phyloP scores from a whole-genome alignment of 1,284 basidiomycete genomes.

The Volvariella volvacea region DNA sequence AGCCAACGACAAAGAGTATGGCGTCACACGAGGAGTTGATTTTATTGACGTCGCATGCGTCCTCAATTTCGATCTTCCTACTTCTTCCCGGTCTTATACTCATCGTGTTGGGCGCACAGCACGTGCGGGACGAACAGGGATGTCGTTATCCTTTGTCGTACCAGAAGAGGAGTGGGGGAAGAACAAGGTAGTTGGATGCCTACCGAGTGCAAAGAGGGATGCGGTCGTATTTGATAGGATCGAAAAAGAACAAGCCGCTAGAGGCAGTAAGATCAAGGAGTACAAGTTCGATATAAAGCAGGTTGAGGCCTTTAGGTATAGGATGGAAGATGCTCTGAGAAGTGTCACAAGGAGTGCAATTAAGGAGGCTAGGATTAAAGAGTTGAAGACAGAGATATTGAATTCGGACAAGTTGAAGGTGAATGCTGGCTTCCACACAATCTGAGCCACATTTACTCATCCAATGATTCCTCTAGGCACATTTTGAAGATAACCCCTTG shows the following conservation, averaged over 20 bases:
- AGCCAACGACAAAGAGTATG: conserved; percentile 75
- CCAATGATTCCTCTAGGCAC: conserved; percentile 62
- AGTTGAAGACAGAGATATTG: conserved; percentile 89
- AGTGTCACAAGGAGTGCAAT: conserved; percentile 85
- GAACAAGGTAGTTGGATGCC: conserved; percentile 64
- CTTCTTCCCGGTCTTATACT: conserved; percentile 85
- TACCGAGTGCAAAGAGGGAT: conserved; percentile 68
- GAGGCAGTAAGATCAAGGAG: conserved; percentile 79
- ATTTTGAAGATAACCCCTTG: conserved; percentile 96
- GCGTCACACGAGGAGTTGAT: conserved; percentile 94
- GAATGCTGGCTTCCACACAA: conserved; percentile 5
- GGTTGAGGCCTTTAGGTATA: conserved; percentile 97
- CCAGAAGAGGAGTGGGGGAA: conserved; percentile 72
- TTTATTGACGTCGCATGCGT: conserved; percentile 98
- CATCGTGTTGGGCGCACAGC: conserved; percentile 97
- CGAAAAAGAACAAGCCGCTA: conserved; percentile 64
- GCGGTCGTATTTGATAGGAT: conserved; percentile 77
- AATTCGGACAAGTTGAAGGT: conserved; percentile 97
- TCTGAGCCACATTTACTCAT: background rate
- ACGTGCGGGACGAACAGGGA: conserved; percentile 90
- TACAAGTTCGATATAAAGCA: conserved; percentile 93
- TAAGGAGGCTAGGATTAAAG: conserved; percentile 89
- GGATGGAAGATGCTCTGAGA: conserved; percentile 94
- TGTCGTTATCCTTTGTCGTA: conserved; percentile 88
- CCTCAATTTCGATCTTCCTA: conserved; percentile 96